Evolutionary conservation across 768 basidiomycete genomes (phyloP), one percentile per base, ranked within the genome.

Genomic region (Hemileccinum impolitum): DNA sequence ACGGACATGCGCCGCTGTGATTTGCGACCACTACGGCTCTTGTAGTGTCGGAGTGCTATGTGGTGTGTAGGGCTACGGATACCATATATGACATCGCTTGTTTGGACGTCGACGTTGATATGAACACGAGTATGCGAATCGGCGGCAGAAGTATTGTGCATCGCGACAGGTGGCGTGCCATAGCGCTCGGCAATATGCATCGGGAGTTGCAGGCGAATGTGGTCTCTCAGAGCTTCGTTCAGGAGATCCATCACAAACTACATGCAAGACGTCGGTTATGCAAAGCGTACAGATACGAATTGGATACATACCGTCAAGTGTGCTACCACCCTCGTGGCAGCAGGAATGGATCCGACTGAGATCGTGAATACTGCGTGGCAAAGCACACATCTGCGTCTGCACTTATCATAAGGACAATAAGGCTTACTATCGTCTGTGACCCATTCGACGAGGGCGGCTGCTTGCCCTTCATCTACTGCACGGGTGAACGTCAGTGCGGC

Each of bases 121-220:
- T 59, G 57, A 12, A 82, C 53, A 4, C 70, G 67, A 1, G 77
- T 75, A 0, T 50, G 52, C 0, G 56, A 43, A 6, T 64, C 47
- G 1, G 67, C 65, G 21, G 69, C 42, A 10, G 64, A 54, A 0
- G 74, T 58, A 18, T 59, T 55, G 7, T 57, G 50, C 17, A 80
- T 64, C 8, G 64, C 73, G 0, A 58, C 38, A n/a, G 79, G 76
- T 10, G 65, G 65, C 4, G 62, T 57, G 2, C 82, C 82, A 52
- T 81, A 85, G 5, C 83, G 78, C 34, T 72, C 51, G 0, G 77
- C 79, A 4, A 84, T 63, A 39, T 67, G 56, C 54, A 73, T 67
- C 0, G 83, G 80, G 13, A 85, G 70, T 46, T 77, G 74, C n/a
- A 84, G 72, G 8, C 81, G 74, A 15, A 82, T 59, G 39, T 75